phyloP scores from a whole-genome alignment of 306 rosid genomes.

The Quercus suber region DNA sequence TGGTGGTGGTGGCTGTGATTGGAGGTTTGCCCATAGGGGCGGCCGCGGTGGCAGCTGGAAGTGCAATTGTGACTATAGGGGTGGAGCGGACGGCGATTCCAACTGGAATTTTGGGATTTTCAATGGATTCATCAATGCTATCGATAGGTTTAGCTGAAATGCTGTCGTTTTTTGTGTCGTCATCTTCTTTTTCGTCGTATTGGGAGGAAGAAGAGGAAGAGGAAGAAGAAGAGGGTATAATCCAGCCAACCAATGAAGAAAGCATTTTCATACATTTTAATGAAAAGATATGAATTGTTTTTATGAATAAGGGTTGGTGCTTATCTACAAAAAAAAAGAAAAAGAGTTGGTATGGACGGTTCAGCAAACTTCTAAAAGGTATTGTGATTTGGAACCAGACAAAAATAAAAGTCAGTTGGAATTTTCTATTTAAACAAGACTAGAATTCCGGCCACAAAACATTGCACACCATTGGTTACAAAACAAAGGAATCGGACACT shows the following conservation, averaged over 20 bases:
- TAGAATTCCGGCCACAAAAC: not conserved
- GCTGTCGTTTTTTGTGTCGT: not conserved
- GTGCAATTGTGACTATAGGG: slow-evolving; percentile 16
- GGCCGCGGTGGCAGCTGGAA: not conserved
- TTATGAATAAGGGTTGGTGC: not conserved
- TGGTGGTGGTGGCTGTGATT: not conserved
- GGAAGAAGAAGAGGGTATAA: not conserved
- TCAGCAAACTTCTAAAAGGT: not conserved
- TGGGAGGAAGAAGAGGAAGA: slow-evolving; percentile 16
- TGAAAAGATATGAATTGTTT: not conserved
- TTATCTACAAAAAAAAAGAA: not conserved
- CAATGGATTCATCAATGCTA: not conserved
- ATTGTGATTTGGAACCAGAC: not conserved
- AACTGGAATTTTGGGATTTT: slow-evolving; percentile 23
- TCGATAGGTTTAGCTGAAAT: not conserved
- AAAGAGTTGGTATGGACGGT: not conserved
- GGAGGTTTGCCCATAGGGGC: not conserved
- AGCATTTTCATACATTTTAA: not conserved
- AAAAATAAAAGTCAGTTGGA: not conserved
- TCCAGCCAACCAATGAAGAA: slow-evolving; percentile 3
- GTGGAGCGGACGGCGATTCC: slow-evolving; percentile 15
- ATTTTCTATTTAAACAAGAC: not conserved
- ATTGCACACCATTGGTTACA: not conserved
- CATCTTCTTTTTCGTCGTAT: slow-evolving; percentile 24
- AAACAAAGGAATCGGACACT: not conserved